phyloP scores from a whole-genome alignment of 352 stramenopile genomes.

The Phytophthora chlamydospora region DNA sequence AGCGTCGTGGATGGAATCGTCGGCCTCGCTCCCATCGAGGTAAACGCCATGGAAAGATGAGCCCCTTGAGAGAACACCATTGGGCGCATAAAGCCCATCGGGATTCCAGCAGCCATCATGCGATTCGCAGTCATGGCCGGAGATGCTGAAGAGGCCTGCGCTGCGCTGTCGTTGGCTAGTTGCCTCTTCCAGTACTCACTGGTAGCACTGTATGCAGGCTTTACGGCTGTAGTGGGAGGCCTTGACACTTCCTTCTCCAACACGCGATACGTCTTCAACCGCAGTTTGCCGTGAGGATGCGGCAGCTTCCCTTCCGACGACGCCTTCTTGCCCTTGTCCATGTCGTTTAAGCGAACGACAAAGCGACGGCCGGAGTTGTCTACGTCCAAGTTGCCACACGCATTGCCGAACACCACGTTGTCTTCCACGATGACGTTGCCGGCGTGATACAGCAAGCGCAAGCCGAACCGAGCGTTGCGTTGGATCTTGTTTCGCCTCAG shows the following conservation, averaged over 20 bases:
- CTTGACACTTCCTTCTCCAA: slow-evolving; percentile 34
- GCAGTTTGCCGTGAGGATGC: slow-evolving; percentile 57
- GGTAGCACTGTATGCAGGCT: neutral
- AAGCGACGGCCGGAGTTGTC: slow-evolving; percentile 81
- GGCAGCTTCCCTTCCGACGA: slow-evolving; percentile 43
- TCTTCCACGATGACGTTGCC: slow-evolving; percentile 79
- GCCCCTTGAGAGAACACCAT: slow-evolving; percentile 24
- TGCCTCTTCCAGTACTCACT: slow-evolving; percentile 33
- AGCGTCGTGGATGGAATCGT: slow-evolving; percentile 29
- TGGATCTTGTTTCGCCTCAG: slow-evolving; percentile 70
- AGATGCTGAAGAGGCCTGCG: slow-evolving; percentile 1
- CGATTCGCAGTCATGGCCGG: slow-evolving; percentile 11
- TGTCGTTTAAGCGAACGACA: slow-evolving; percentile 80
- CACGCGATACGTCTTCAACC: slow-evolving; percentile 47
- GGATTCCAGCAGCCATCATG: slow-evolving; percentile 30
- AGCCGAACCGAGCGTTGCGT: slow-evolving; percentile 70
- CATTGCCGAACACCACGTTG: slow-evolving; percentile 67
- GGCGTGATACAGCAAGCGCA: slow-evolving; percentile 73
- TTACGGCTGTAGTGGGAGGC: neutral
- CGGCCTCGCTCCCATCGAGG: slow-evolving; percentile 28
- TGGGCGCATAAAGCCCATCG: slow-evolving; percentile 39
- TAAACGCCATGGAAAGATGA: slow-evolving; percentile 34
- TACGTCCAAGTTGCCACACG: slow-evolving; percentile 75
- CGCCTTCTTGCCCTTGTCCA: slow-evolving; percentile 60
- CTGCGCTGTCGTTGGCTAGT: neutral